A percentile compares a stretch with the other conserved stretches of the same genome.
These are phyloP conservation scores for Carallia brachiata DNA, from an alignment of 345 rosid species.

Conservation along the genomic window DNA sequence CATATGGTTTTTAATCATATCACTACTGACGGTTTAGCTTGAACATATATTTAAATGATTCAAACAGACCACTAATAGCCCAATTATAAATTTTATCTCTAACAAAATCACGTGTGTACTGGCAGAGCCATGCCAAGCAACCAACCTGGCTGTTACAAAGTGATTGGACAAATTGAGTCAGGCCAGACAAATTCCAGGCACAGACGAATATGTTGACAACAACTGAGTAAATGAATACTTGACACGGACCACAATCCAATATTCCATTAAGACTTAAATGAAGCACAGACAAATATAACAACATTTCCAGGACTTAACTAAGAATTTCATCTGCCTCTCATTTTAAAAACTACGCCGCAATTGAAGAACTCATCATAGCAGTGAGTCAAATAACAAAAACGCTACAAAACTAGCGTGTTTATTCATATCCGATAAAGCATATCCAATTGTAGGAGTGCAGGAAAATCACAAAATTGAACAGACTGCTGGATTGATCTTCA, in stretches of 20 bases:
- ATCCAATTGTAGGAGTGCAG: background rate
- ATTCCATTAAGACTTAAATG: background rate
- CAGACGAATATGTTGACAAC: too few species aligned
- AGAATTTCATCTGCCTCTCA: conserved; percentile 9
- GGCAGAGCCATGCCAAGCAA: too few species aligned
- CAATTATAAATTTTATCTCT: too few species aligned
- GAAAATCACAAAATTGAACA: conserved; percentile 1
- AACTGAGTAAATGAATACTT: background rate
- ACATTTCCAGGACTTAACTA: background rate
- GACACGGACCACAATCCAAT: background rate
- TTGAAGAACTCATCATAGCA: conserved; percentile 18
- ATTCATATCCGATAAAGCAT: conserved; percentile 25
- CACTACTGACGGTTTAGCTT: too few species aligned
- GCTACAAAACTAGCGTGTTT: conserved; percentile 35
- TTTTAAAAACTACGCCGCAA: conserved; percentile 32
- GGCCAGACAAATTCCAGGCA: too few species aligned
- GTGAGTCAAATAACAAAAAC: conserved; percentile 18
- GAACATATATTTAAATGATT: too few species aligned
- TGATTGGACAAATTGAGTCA: too few species aligned
- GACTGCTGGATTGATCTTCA: conserved; percentile 19
- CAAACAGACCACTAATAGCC: too few species aligned
- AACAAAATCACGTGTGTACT: too few species aligned
- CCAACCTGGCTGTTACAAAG: too few species aligned
- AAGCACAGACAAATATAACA: background rate
- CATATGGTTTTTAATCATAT: too few species aligned